Conservation (phyloP, 1,284 basidiomycete genomes). For the Fistulina hepatica region DNA sequence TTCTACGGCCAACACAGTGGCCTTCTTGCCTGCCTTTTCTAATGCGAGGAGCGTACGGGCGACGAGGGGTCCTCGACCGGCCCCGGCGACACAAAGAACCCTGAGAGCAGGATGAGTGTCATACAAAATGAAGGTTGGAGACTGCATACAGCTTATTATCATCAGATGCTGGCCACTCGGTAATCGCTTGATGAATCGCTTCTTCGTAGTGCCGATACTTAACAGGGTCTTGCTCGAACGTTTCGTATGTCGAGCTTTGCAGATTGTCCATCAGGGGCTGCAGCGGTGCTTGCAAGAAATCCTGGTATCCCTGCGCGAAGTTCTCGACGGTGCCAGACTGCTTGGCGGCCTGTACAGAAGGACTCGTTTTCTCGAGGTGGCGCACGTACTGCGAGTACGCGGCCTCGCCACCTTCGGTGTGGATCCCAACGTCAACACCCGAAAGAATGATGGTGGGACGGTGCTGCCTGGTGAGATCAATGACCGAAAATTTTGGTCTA, state of each 20-base stretch:
- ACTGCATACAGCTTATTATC: conserved; percentile 78
- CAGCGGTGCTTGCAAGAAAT: conserved; percentile 91
- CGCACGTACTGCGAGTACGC: conserved; percentile 89
- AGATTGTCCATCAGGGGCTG: conserved; percentile 97
- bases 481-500: conserved; percentile 1
- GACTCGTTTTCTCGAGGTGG: conserved; percentile 71
- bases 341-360: conserved; percentile 44
- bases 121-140: conserved; percentile 39
- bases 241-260: conserved; percentile 91
- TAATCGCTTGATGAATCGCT: conserved; percentile 28
- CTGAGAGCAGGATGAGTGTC: conserved; percentile 28
- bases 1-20: conserved; percentile 81
- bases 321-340: conserved; percentile 70
- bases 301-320: conserved; percentile 88
- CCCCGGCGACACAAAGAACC: conserved; percentile 85
- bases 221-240: conserved; percentile 95
- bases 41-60: conserved; percentile 75
- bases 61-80: conserved; percentile 93
- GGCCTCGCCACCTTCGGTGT: conserved; percentile 70
- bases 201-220: conserved; percentile 97
- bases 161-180: conserved; percentile 9
- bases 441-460: conserved; percentile 76
- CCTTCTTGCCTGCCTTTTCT: conserved; percentile 54
- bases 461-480: conserved; percentile 39
- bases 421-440: conserved; percentile 50